Percentiles rank a stretch among this genome's conserved stretches.
Conservation (phyloP, 768 basidiomycete species). For the Termitomyces sp. region DNA sequence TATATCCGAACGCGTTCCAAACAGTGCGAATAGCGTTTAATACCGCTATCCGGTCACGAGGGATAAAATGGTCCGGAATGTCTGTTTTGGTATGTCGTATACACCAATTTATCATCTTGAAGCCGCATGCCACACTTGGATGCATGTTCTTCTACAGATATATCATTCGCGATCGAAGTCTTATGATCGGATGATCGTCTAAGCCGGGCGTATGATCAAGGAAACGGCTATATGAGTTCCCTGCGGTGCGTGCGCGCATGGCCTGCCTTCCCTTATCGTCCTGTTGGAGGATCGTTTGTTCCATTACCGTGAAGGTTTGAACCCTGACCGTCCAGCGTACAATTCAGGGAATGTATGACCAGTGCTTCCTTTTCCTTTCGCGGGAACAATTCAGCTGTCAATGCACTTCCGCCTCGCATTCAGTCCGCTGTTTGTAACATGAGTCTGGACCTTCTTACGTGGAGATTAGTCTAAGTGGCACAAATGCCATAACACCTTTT, state of each 20-base stretch:
- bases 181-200: slow-evolving; percentile 9
- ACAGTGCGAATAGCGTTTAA: neutral
- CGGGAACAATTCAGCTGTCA: neutral
- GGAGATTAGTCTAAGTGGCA: neutral
- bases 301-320: neutral
- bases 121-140: slow-evolving; percentile 5
- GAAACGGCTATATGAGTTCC: slow-evolving; percentile 2
- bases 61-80: neutral
- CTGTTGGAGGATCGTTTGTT: neutral
- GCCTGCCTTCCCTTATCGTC: slow-evolving; percentile 3
- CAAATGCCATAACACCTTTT: neutral
- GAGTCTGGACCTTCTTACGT: neutral
- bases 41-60: slow-evolving; percentile 2
- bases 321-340: neutral
- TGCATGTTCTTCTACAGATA: neutral
- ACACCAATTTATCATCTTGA: neutral
- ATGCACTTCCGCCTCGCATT: neutral
- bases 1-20: neutral
- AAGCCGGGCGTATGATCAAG: neutral
- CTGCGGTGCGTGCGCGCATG: slow-evolving; percentile 7
- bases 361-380: slow-evolving; percentile 9
- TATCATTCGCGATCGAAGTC: slow-evolving; percentile 2
- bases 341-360: neutral
- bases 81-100: neutral
- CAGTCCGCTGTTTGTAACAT: neutral